A percentile compares a stretch with the other conserved stretches of the same genome.
Conservation (phyloP, 345 rosid genomes). For the Euclidium syriacum region DNA sequence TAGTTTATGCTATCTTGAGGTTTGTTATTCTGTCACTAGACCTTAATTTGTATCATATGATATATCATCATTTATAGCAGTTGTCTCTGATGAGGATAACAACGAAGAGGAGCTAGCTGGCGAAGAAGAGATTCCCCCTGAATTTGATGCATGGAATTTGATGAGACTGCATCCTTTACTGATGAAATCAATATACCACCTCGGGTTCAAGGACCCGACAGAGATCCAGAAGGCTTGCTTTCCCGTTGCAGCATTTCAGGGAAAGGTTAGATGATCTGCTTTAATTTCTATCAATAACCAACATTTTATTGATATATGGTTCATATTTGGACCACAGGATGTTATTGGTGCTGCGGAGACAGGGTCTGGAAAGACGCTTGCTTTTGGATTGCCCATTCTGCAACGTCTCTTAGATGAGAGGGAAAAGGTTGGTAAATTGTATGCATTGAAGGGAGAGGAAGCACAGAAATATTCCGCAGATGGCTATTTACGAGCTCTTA, state of each 20-base stretch:
- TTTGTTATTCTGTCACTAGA: not conserved
- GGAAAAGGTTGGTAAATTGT: slow-evolving; percentile 52
- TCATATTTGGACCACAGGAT: slow-evolving; percentile 51
- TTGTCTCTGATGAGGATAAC: slow-evolving; percentile 30
- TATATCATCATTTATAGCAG: slow-evolving; percentile 20
- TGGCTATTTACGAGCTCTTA: slow-evolving; percentile 77
- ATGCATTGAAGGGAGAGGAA: slow-evolving; percentile 50
- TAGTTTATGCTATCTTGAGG: slow-evolving; percentile 7
- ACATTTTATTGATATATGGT: slow-evolving; percentile 3
- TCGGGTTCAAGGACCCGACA: slow-evolving; percentile 90
- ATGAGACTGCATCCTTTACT: slow-evolving; percentile 79
- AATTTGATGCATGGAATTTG: slow-evolving; percentile 72
- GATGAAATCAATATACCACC: slow-evolving; percentile 65
- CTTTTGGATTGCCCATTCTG: slow-evolving; percentile 92
- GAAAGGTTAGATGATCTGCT: slow-evolving; percentile 55
- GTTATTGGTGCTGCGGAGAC: slow-evolving; percentile 97
- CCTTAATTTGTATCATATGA: not conserved
- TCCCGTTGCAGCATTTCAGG: slow-evolving; percentile 90
- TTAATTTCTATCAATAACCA: not conserved
- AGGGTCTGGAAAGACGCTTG: slow-evolving; percentile 98
- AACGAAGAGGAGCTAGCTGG: slow-evolving; percentile 44
- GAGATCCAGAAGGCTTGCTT: slow-evolving; percentile 85
- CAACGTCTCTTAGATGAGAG: slow-evolving; percentile 88
- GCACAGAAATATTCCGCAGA: slow-evolving; percentile 59
- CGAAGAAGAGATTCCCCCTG: slow-evolving; percentile 40